Evolutionary conservation across 805 yeast species (phyloP).

Genomic region (Clavispora asparagi): DNA sequence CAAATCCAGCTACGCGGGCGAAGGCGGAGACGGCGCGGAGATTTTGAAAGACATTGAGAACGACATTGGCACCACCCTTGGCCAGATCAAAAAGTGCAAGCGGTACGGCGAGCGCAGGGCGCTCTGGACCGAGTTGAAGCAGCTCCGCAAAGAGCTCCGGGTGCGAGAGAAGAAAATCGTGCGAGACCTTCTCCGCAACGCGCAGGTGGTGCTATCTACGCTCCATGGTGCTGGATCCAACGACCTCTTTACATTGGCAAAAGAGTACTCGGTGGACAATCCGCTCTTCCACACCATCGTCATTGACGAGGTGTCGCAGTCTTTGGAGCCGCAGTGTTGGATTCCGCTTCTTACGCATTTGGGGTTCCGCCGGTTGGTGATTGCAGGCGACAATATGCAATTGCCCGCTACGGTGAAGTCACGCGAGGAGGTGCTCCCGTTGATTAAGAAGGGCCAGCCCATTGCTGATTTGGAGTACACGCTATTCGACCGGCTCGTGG

Average conservation of each 20-base stretch:
- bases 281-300: conserved; percentile 71
- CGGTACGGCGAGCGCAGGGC: conserved; percentile 59
- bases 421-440: conserved; percentile 16
- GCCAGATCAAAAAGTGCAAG: conserved; percentile 55
- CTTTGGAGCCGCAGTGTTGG: conserved; percentile 96
- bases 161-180: conserved; percentile 61
- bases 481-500: conserved; percentile 72
- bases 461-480: conserved; percentile 57
- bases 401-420: conserved; percentile 86
- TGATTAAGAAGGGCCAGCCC: conserved; percentile 16
- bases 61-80: conserved; percentile 63
- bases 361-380: conserved; percentile 51
- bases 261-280: conserved; percentile 17
- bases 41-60: conserved; percentile 61
- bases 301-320: conserved; percentile 93
- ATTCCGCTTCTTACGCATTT: conserved; percentile 74
- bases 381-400: conserved; percentile 93
- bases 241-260: conserved; percentile 55
- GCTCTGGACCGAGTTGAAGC: conserved; percentile 65
- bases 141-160: conserved; percentile 64
- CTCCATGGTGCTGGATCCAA: conserved; percentile 83
- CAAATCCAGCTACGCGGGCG: conserved; percentile 50
- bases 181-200: conserved; percentile 48
- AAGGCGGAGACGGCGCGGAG: conserved; percentile 22
- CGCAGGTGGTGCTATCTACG: conserved; percentile 75